Evolutionary conservation across 495 filamentous ascomycete genomes (phyloP).

Genomic region (Tuber borchii): DNA sequence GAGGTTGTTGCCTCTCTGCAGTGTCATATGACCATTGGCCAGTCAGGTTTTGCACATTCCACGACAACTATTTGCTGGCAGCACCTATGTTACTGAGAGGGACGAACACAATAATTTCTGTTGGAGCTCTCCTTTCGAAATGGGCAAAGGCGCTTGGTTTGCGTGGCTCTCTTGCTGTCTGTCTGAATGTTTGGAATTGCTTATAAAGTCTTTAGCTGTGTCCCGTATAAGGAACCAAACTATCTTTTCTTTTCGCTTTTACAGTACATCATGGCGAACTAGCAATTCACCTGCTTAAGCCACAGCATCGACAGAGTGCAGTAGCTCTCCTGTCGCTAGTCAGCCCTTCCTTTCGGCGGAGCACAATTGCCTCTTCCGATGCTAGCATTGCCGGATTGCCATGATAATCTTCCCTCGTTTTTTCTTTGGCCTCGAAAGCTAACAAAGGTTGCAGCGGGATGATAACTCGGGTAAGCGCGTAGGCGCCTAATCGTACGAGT

Average conservation of each 20-base stretch:
- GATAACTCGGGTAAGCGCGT: neutral
- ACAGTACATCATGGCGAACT: neutral
- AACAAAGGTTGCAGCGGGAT: neutral
- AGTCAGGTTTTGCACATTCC: neutral
- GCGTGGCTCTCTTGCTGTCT: neutral
- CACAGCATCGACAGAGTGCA: neutral
- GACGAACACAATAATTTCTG: neutral
- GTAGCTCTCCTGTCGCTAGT: neutral
- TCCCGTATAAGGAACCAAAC: neutral
- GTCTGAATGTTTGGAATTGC: neutral
- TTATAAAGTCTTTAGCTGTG: neutral
- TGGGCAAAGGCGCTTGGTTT: neutral
- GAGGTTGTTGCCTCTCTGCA: neutral
- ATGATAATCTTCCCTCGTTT: neutral
- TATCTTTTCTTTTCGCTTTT: neutral
- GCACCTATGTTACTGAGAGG: neutral
- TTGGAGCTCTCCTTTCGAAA: neutral
- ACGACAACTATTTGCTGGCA: constrained; percentile 2
- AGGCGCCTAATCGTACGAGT: neutral
- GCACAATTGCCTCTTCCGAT: neutral
- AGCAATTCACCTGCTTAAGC: neutral
- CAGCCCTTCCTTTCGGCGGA: neutral
- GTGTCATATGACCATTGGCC: neutral
- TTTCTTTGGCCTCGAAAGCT: neutral
- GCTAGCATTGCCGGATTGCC: neutral